Evolutionary conservation across 176 grass and related monocot species (phyloP).

Genomic region (Aechmea fasciata): DNA sequence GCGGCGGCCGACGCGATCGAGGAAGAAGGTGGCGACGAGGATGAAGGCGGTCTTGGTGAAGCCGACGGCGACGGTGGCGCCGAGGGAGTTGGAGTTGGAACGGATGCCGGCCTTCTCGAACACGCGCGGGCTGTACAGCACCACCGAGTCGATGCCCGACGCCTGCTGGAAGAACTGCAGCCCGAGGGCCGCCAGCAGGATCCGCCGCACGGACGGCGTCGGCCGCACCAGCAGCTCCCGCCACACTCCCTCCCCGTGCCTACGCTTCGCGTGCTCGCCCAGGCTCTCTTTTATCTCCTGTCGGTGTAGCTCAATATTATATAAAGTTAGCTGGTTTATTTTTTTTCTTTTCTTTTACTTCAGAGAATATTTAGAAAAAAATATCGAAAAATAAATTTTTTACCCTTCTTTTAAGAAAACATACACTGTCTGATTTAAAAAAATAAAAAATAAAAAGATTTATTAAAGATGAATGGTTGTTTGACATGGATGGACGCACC

Average conservation of each 20-base stretch:
- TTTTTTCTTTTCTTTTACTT: too few relatives aligned
- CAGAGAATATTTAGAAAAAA: too few relatives aligned
- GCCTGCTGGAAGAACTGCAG: constrained; percentile 85
- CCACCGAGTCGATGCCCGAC: constrained; percentile 70
- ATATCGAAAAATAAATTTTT: too few relatives aligned
- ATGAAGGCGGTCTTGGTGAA: constrained; percentile 64
- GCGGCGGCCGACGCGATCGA: constrained; percentile 67
- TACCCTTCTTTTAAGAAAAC: too few relatives aligned
- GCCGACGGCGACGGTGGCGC: constrained; percentile 53
- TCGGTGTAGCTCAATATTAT: neutral
- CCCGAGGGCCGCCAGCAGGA: constrained; percentile 52
- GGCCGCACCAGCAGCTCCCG: constrained; percentile 55
- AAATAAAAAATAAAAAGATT: too few relatives aligned
- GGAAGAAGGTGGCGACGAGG: constrained; percentile 58
- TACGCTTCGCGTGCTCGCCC: constrained; percentile 2
- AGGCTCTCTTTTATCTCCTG: constrained; percentile 6
- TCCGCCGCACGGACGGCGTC: constrained; percentile 46
- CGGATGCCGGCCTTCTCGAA: constrained; percentile 49
- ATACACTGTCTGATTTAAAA: too few relatives aligned
- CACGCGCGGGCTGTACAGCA: constrained; percentile 63
- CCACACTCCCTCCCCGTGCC: constrained; percentile 46
- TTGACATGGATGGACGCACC: constrained; percentile 5
- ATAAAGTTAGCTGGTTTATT: too few relatives aligned
- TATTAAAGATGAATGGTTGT: too few relatives aligned
- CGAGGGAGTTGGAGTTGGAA: constrained; percentile 20